Conservation (phyloP, 176 grass and related monocot species). For the Triticum dicoccoides region DNA sequence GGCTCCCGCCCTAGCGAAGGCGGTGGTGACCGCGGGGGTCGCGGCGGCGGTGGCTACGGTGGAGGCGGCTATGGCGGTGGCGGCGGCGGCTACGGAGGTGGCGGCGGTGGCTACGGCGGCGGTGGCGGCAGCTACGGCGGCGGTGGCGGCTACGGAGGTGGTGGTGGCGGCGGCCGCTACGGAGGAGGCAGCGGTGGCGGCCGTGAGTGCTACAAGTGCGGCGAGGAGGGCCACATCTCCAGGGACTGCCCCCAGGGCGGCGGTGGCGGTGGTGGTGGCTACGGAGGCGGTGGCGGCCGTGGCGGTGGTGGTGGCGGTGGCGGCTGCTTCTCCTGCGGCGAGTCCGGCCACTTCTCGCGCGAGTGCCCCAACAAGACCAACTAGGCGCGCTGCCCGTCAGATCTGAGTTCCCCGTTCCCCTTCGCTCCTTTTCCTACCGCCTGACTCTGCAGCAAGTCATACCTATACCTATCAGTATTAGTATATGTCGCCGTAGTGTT, state of each 20-base stretch:
- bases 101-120: neutral
- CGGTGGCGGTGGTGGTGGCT: too few species aligned
- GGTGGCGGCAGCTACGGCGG: neutral
- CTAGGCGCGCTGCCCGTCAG: neutral
- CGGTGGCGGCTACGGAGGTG: too few species aligned
- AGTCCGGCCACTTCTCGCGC: neutral
- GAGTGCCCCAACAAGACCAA: neutral
- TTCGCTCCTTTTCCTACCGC: neutral
- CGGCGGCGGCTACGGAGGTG: neutral
- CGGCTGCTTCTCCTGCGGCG: neutral
- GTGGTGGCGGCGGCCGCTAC: neutral
- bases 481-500: neutral
- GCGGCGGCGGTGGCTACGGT: too few species aligned
- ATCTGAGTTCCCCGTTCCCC: neutral
- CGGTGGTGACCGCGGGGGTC: neutral
- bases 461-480: neutral
- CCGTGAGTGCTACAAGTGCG: neutral
- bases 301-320: too few species aligned
- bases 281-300: too few species aligned
- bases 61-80: too few species aligned
- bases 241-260: neutral
- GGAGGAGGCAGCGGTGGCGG: too few species aligned
- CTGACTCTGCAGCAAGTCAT: neutral
- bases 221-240: neutral
- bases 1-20: neutral